Evolutionary conservation across 2,329 filamentous ascomycete species (phyloP), one percentile per base, ranked within the genome.

Genomic region (Fusarium metavorans): DNA sequence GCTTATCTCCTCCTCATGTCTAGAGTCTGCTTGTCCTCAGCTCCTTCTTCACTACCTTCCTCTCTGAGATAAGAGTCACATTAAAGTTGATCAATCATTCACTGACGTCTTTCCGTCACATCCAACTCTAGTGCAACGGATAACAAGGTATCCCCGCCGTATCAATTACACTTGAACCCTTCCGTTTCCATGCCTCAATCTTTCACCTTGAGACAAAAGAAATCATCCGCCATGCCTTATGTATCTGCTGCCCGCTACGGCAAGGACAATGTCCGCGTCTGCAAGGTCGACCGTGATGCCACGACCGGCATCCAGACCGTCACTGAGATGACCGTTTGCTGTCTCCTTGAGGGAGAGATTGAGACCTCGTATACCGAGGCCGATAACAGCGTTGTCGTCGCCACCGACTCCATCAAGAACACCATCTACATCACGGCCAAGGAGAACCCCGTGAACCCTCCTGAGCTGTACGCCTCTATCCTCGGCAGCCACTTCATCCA

Each of bases 391-490:
- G 94, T 97, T 75, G 91, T 99, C 68, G 96, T 99, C 71, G 95
- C 97, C 74, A 99, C 97, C 71, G 97, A 99, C 85, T 96, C 95
- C 30, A 97, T 98, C 87, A 99, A 99, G 88, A 98, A 99, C 86
- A 98, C 94, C 79, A 92, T 94, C 82, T 98, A 97, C 88, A 95
- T 99, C 85, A 93, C 94, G 81, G 96, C 97, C 81, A 98, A 98
- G 87, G 93, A 97, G 85, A 89, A 97, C 86, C 94, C 95, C 37
- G 93, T 99, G 78, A 95, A 92, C 77, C 95, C 97, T 18, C 96
- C 97, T 0, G 97, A 99, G 87, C 91, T 97, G 73, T 99, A 94
- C 83, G 96, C 94, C 76, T 90, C 92, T 79, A 93, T 94, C 78
- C 87, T 99, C 63, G 95, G 94, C 78, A 89, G 91, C 76, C 97